These are phyloP conservation scores for Agrostemma githago DNA, from an alignment of 148 eudicot species.

Conservation along the genomic window DNA sequence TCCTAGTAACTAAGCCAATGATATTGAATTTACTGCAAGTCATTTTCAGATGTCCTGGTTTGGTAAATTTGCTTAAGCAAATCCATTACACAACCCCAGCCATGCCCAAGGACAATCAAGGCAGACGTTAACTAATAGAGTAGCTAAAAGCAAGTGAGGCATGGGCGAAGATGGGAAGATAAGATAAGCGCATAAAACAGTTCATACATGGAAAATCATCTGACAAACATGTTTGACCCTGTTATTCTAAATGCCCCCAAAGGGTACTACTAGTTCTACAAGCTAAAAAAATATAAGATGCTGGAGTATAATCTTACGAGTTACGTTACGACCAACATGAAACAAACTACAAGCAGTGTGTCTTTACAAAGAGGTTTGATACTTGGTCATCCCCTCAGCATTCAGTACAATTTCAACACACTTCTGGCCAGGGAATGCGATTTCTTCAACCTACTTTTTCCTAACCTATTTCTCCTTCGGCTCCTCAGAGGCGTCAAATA, in stretches of 20 bases:
- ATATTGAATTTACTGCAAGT: no score
- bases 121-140: no score
- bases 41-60: no score
- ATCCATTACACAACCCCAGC: no score
- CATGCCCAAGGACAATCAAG: no score
- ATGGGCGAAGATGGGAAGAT: no score
- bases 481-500: slow-evolving; percentile 78
- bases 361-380: slow-evolving; percentile 25
- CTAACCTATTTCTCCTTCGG: slow-evolving; percentile 49
- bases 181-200: neutral
- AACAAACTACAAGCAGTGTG: slow-evolving; percentile 18
- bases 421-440: slow-evolving; percentile 42
- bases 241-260: slow-evolving; percentile 14
- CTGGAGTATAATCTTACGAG: neutral
- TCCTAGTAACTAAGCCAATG: no score
- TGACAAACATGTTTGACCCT: neutral
- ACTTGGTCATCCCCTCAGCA: slow-evolving; percentile 15
- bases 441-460: slow-evolving; percentile 45
- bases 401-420: slow-evolving; percentile 44
- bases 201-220: neutral
- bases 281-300: slow-evolving; percentile 15
- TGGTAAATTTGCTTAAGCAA: no score
- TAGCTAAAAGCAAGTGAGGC: no score
- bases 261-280: slow-evolving; percentile 13
- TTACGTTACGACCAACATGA: neutral